Percentiles rank a stretch among this genome's conserved stretches.
Evolutionary conservation across 2,329 filamentous ascomycete species (phyloP).

Genomic region (Colletotrichum plurivorum): DNA sequence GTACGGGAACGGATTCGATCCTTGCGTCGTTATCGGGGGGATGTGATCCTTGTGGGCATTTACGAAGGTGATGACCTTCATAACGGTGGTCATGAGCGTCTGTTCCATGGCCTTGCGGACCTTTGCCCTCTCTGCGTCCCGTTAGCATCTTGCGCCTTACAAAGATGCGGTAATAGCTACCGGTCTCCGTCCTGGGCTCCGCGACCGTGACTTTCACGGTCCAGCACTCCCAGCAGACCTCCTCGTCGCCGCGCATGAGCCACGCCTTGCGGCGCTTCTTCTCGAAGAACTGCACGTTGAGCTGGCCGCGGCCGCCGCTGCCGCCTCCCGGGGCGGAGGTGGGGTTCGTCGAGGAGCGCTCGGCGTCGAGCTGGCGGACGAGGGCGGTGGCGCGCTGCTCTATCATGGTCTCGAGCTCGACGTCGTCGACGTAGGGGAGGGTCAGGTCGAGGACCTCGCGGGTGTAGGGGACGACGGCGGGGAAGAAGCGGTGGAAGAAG

Average conservation of each 20-base stretch:
- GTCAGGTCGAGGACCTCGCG: constrained; percentile 93
- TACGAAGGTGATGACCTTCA: constrained; percentile 91
- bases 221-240: constrained; percentile 98
- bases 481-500: constrained; percentile 99
- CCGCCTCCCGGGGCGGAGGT: constrained; percentile 42
- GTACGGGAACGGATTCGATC: constrained; percentile 95
- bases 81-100: constrained; percentile 86
- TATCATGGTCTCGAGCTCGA: constrained; percentile 93
- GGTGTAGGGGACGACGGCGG: constrained; percentile 83
- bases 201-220: constrained; percentile 93
- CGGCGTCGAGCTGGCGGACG: constrained; percentile 80
- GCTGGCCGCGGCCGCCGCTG: constrained; percentile 76
- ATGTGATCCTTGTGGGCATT: constrained; percentile 96
- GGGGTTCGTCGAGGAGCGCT: constrained; percentile 56
- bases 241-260: constrained; percentile 86
- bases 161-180: constrained; percentile 49
- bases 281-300: constrained; percentile 95
- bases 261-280: constrained; percentile 87
- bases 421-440: constrained; percentile 89
- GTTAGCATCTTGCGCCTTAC: background rate
- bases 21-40: constrained; percentile 94
- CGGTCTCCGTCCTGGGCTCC: constrained; percentile 88
- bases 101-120: constrained; percentile 93
- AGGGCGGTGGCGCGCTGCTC: constrained; percentile 87
- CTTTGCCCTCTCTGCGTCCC: constrained; percentile 81